These are phyloP conservation scores for Geranium rotundifolium DNA, from an alignment of 345 rosid genomes.

Conservation along the genomic window DNA sequence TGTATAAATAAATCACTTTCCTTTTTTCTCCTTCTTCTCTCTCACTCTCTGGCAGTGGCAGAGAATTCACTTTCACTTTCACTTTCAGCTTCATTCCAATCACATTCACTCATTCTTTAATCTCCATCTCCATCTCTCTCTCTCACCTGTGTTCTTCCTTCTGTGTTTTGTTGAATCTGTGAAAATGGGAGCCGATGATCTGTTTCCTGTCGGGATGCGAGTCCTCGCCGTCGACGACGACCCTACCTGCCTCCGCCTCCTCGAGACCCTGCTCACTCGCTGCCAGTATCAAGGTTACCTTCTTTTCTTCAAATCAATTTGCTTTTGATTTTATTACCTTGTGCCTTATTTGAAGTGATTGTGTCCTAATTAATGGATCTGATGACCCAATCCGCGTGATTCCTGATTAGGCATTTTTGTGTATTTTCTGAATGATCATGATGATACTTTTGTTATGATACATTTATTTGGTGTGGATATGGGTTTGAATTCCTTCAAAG, in stretches of 20 bases:
- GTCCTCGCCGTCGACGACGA: slow-evolving; percentile 80
- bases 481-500: neutral
- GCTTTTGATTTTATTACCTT: neutral
- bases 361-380: no score
- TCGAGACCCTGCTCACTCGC: slow-evolving; percentile 46
- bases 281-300: slow-evolving; percentile 54
- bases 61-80: neutral
- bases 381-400: neutral
- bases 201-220: slow-evolving; percentile 66
- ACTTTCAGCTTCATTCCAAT: slow-evolving; percentile 8
- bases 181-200: slow-evolving; percentile 40
- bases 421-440: neutral
- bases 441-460: neutral
- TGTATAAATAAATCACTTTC: neutral
- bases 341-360: no score
- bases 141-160: neutral
- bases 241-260: slow-evolving; percentile 50
- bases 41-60: no score
- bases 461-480: slow-evolving; percentile 1
- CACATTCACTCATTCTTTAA: slow-evolving; percentile 3
- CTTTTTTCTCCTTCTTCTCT: neutral
- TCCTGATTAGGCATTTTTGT: neutral
- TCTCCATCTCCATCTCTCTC: neutral
- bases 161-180: neutral
- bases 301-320: neutral